Conservation (phyloP, 345 rosid genomes). For the Brassica cretica region DNA sequence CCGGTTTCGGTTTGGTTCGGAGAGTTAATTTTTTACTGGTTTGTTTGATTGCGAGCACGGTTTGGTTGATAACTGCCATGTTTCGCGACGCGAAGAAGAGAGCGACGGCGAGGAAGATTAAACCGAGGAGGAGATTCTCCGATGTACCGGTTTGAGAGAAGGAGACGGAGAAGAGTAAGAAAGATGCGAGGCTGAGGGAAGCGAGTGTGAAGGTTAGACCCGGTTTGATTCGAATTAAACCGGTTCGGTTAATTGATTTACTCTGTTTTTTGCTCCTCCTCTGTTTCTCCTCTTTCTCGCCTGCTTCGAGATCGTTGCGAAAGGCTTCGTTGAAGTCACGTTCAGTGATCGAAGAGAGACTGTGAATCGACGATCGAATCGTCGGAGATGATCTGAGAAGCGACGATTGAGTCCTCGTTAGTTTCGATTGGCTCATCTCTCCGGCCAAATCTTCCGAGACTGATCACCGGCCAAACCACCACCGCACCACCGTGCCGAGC, state of each 20-base stretch:
- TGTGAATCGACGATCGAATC: conserved; percentile 83
- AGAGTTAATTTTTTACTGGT: conserved; percentile 45
- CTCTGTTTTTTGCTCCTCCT: conserved; percentile 25
- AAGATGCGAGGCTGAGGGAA: conserved; percentile 49
- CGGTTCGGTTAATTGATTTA: conserved; percentile 37
- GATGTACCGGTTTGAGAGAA: conserved; percentile 60
- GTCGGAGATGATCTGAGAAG: conserved; percentile 85
- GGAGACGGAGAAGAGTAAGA: conserved; percentile 51
- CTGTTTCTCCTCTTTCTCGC: conserved; percentile 49
- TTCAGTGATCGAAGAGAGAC: conserved; percentile 62
- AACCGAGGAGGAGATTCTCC: conserved; percentile 71
- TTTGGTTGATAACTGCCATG: conserved; percentile 61
- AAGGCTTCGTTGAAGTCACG: conserved; percentile 43
- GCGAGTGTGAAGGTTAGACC: conserved; percentile 55
- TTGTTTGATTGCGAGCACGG: conserved; percentile 44
- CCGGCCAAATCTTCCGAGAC: conserved; percentile 49
- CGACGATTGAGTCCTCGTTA: conserved; percentile 77
- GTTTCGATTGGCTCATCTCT: conserved; percentile 61
- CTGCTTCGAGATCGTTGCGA: conserved; percentile 31
- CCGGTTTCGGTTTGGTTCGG: conserved; percentile 50
- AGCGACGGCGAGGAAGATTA: conserved; percentile 71
- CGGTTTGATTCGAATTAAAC: conserved; percentile 53
- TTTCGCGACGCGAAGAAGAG: conserved; percentile 79
- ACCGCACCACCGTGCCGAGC: conserved; percentile 40
- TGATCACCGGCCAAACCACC: conserved; percentile 41